Evolutionary conservation across 2,329 filamentous ascomycete species (phyloP).

Genomic region (Aspergillus carbonarius): DNA sequence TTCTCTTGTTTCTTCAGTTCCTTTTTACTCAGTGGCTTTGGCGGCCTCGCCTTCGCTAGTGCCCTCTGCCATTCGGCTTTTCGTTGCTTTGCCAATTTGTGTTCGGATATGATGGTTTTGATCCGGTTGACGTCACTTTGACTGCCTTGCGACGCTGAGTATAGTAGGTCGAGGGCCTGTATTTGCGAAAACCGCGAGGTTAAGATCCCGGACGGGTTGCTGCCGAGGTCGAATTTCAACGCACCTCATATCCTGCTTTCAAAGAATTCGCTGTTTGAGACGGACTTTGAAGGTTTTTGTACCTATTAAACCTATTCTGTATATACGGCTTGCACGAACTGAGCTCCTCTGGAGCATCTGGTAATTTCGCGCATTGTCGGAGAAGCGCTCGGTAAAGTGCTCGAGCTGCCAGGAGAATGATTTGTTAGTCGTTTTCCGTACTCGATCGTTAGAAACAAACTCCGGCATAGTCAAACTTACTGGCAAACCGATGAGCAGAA

Average conservation of each 20-base stretch:
- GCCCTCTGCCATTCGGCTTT: constrained; percentile 22
- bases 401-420: constrained; percentile 31
- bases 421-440: not conserved
- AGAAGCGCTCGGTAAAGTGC: constrained; percentile 48
- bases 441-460: not conserved
- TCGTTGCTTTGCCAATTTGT: constrained; percentile 21
- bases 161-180: constrained; percentile 41
- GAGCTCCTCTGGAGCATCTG: constrained; percentile 22
- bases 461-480: constrained; percentile 27
- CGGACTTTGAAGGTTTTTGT: constrained; percentile 40
- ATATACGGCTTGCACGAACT: constrained; percentile 31
- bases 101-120: constrained; percentile 27
- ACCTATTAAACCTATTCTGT: constrained; percentile 39
- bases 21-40: constrained; percentile 24
- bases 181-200: not conserved
- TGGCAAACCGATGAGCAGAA: constrained; percentile 46
- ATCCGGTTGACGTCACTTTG: constrained; percentile 25
- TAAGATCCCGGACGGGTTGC: constrained; percentile 5
- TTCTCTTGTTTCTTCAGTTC: constrained; percentile 26
- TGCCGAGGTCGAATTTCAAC: not conserved
- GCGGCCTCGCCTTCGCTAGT: constrained; percentile 14
- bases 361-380: constrained; percentile 39
- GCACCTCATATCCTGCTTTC: constrained; percentile 44
- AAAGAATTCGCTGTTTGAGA: constrained; percentile 40
- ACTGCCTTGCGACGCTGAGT: constrained; percentile 33